Base-by-base conservation (phyloP, 768 basidiomycete species). In the Mycena rosella region DNA sequence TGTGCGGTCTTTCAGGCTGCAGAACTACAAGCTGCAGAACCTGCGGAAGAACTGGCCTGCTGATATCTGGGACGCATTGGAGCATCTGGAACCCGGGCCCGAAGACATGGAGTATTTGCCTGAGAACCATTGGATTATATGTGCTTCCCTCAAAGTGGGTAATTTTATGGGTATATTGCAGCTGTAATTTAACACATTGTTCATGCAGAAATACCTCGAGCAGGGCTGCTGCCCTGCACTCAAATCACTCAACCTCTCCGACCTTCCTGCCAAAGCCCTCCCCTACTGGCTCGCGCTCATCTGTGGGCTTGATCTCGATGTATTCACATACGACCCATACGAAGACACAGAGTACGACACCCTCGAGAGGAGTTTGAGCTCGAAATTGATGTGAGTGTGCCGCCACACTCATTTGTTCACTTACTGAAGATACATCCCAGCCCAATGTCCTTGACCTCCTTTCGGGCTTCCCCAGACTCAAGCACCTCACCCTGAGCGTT, bases 31-130 rank as follows among this genome's bases (percentile, higher is more conserved):
- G 15, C 42, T 0, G 7, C 55, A 57, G 48, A 42, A 57, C 20
- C 40, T 6, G 5, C 38, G 17, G 14, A 15, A 15, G 14, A 40
- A 52, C 15, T 7, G 26, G 55, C 56, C 63, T 11, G 18, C 47
- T 17, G 0, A 18, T 10, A 52, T 65, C 38, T 65, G 63, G 63
- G 63, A 51, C 15, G 36, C 55, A 3, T 32, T 65, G 4, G 8
- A 65, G 36, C 30, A 42, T 18, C 36, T 58, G 10, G 48, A 32
- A 1, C 47, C 56, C 0, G 56, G 63, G 7, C n/a, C 36, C 3
- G 6, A 13, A 2, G 56, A 58, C 49, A 13, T 44, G 34, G 26
- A 42, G 36, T 4, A 40, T 0, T 9, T 8, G 8, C 34, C 34
- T 36, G 15, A 36, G 27, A 29, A 65, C 32, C 63, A 58, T 22